Conservation (phyloP, 495 filamentous ascomycete genomes). For the Bacidia gigantensis region DNA sequence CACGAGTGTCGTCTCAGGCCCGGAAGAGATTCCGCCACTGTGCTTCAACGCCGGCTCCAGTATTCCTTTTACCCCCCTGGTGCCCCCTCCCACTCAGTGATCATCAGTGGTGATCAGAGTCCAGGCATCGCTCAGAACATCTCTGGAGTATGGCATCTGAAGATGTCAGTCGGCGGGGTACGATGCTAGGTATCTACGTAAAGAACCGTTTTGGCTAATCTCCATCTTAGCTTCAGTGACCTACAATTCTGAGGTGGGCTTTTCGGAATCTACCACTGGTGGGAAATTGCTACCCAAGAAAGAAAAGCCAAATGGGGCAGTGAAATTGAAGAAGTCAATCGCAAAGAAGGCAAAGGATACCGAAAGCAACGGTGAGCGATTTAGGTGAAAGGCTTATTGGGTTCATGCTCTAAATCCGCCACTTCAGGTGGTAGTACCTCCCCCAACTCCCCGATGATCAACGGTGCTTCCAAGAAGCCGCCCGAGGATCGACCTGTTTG, state of each 20-base stretch:
- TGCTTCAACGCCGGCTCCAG: no score
- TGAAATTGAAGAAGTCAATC: slow-evolving; percentile 53
- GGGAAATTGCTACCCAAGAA: slow-evolving; percentile 47
- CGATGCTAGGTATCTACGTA: neutral
- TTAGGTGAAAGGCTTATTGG: neutral
- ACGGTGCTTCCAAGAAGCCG: slow-evolving; percentile 58
- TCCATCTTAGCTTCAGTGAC: slow-evolving; percentile 17
- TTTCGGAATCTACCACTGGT: slow-evolving; percentile 30
- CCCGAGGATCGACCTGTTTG: slow-evolving; percentile 58
- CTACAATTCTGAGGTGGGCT: slow-evolving; percentile 27
- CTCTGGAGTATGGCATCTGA: slow-evolving; percentile 17
- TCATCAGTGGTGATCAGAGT: no score
- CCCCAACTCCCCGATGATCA: slow-evolving; percentile 45
- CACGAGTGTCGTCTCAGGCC: no score
- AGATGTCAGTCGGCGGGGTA: slow-evolving; percentile 17
- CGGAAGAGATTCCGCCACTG: no score
- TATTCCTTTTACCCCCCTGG: no score
- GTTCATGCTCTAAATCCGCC: slow-evolving; percentile 18
- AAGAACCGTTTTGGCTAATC: neutral
- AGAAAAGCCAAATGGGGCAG: slow-evolving; percentile 38
- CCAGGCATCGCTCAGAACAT: no score
- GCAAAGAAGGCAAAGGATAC: slow-evolving; percentile 26
- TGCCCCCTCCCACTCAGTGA: no score
- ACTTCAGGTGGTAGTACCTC: slow-evolving; percentile 17
- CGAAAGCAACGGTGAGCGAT: slow-evolving; percentile 41